A percentile compares a stretch with the other conserved stretches of the same genome.
phyloP scores from a whole-genome alignment of 768 basidiomycete genomes.

The Agrocybe chaxingu region DNA sequence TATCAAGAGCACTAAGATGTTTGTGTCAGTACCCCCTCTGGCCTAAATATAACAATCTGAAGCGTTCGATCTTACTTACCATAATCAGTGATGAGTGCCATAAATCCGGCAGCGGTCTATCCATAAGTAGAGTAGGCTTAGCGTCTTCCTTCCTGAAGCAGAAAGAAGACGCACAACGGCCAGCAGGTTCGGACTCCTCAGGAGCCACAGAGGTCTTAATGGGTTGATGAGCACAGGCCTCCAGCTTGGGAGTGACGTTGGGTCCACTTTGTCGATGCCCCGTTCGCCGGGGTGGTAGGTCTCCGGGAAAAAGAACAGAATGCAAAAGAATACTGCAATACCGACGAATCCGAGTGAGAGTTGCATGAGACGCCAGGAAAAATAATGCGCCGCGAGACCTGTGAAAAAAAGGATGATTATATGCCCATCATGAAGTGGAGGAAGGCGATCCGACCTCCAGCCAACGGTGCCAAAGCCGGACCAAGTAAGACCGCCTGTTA shows the following conservation, averaged over 20 bases:
- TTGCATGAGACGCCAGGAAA: constrained; percentile 68
- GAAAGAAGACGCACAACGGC: constrained; percentile 40
- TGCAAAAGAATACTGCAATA: constrained; percentile 33
- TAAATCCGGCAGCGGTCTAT: constrained; percentile 28
- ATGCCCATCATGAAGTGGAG: background rate
- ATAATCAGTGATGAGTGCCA: constrained; percentile 35
- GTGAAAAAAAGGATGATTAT: background rate
- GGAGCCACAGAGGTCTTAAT: constrained; percentile 42
- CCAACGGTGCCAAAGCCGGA: constrained; percentile 56
- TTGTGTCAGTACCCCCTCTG: constrained; percentile 13
- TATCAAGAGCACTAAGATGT: constrained; percentile 44
- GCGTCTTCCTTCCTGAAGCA: background rate
- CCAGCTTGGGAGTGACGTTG: constrained; percentile 19
- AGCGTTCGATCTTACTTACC: constrained; percentile 23
- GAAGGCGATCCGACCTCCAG: constrained; percentile 38
- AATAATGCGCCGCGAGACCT: constrained; percentile 56
- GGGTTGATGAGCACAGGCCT: constrained; percentile 57
- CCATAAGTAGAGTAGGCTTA: background rate
- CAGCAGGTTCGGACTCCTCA: constrained; percentile 60
- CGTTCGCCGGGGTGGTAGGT: constrained; percentile 59
- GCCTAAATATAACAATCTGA: background rate
- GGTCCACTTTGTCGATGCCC: constrained; percentile 46
- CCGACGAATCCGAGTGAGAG: constrained; percentile 37
- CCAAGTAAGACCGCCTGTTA: constrained; percentile 51
- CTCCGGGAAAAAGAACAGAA: constrained; percentile 54